Percentiles rank a stretch among this genome's conserved stretches.
These are phyloP conservation scores for Chrysosphaeria jannelii DNA, from an alignment of 2,329 filamentous ascomycete genomes.

Conservation along the genomic window DNA sequence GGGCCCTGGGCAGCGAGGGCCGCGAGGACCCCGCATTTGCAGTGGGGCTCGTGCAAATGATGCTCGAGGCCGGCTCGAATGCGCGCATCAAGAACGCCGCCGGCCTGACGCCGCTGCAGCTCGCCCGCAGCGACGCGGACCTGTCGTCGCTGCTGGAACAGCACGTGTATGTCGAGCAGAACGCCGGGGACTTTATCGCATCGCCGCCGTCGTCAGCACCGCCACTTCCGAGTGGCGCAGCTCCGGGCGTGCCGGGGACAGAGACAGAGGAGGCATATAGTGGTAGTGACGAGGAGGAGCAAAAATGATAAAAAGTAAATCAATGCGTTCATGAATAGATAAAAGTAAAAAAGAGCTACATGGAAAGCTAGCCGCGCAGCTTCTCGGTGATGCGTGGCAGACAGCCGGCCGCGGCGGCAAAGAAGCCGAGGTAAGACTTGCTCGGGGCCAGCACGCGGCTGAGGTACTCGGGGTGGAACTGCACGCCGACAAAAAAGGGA, in stretches of 20 bases:
- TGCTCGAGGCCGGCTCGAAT: conserved; percentile 47
- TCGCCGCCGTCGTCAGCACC: conserved; percentile 2
- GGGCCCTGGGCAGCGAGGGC: conserved; percentile 35
- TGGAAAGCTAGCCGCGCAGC: too few relatives aligned
- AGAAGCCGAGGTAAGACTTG: conserved; percentile 55
- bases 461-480: conserved; percentile 72
- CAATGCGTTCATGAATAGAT: too few relatives aligned
- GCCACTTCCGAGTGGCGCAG: background rate
- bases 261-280: conserved; percentile 30
- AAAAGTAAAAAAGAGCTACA: too few relatives aligned
- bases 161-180: conserved; percentile 34
- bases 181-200: conserved; percentile 24
- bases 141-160: conserved; percentile 33
- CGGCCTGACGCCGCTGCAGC: conserved; percentile 37
- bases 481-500: conserved; percentile 43
- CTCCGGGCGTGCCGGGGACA: conserved; percentile 3
- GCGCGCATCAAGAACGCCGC: conserved; percentile 35
- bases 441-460: conserved; percentile 44
- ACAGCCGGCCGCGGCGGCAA: conserved; percentile 45
- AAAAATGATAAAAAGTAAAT: background rate
- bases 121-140: conserved; percentile 36
- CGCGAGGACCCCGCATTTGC: conserved; percentile 32
- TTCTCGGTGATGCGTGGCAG: conserved; percentile 16
- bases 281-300: conserved; percentile 32
- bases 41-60: conserved; percentile 39